phyloP scores from a whole-genome alignment of 768 basidiomycete genomes.

The Hysterangium stoloniferum region DNA sequence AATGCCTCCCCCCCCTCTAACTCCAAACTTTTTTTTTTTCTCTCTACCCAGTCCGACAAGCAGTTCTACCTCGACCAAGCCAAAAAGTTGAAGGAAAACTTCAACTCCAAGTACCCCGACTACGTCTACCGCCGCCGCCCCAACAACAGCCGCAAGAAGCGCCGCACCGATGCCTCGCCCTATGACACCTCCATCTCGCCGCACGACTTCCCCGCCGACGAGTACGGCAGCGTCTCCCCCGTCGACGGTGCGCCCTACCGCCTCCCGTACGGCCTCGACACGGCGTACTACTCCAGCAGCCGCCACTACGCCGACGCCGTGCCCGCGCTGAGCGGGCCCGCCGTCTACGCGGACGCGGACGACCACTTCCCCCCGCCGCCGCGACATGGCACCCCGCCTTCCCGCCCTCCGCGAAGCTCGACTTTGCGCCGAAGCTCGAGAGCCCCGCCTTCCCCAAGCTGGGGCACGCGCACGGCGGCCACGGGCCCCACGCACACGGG shows the following conservation, averaged over 20 bases:
- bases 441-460: too few relatives aligned
- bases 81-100: constrained; percentile 76
- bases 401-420: too few relatives aligned
- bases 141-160: constrained; percentile 73
- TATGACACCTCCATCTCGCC: background rate
- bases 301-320: background rate
- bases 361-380: background rate
- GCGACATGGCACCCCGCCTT: too few relatives aligned
- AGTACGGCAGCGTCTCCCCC: constrained; percentile 4
- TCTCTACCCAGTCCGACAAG: constrained; percentile 53
- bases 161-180: constrained; percentile 30
- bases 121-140: constrained; percentile 85
- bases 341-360: background rate
- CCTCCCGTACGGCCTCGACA: background rate
- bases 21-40: too few relatives aligned
- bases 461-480: background rate
- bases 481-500: background rate
- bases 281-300: background rate
- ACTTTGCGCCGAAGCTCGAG: too few relatives aligned
- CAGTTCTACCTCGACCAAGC: constrained; percentile 86
- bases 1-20: background rate
- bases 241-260: constrained; percentile 5
- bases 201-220: constrained; percentile 7
- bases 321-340: background rate
- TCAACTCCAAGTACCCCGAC: constrained; percentile 82